Evolutionary conservation across 345 rosid genomes (phyloP), one percentile per base, ranked within the genome.

Genomic region (Stellera chamaejasme): DNA sequence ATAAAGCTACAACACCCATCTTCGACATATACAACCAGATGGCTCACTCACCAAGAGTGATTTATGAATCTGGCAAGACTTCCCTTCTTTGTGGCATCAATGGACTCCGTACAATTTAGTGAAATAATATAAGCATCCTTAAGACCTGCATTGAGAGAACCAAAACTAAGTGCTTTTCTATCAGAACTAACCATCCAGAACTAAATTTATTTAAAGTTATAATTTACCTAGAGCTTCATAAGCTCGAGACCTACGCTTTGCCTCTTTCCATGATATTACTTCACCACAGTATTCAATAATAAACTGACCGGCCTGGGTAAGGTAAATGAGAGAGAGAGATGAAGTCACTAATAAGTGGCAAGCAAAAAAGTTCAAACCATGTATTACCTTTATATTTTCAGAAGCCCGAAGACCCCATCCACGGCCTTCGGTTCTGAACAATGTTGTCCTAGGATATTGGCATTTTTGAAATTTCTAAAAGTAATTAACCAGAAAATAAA

Each of bases 271-370:
- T 11, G 96, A 79, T 75, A 89, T 93, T 50, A 93, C 97, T 85
- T 93, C 99, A 47, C 99, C 99, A 81, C 94, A 93, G 42, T 93
- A 93, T 77, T 93, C 99, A 46, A 89, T 82, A 56, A 93, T 79
- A 57, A 93, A 86, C 43, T 79, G 94, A 19, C 99, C 97, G 14
- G 70, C 81, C 99, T 93, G 70, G 67, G 74, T 54, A 13, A 28
- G 14, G 16, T 11, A 56, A 32, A 58, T 36, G 39, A 49, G 45
- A 49, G 43, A 9, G 23, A 52, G 13, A 42, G 53, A 19, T 25
- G 19, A 10, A 12, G 1, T 25, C 45, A 27, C 15, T 10, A 27
- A 51, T 10, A 26, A 53, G 14, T 13, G 15, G 62, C 19, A 28
- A 48, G 25, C 52, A 27, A 25, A 43, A 43, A 56, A 28, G 27